Evolutionary conservation across 768 basidiomycete genomes (phyloP).

Genomic region (Russula sp.): DNA sequence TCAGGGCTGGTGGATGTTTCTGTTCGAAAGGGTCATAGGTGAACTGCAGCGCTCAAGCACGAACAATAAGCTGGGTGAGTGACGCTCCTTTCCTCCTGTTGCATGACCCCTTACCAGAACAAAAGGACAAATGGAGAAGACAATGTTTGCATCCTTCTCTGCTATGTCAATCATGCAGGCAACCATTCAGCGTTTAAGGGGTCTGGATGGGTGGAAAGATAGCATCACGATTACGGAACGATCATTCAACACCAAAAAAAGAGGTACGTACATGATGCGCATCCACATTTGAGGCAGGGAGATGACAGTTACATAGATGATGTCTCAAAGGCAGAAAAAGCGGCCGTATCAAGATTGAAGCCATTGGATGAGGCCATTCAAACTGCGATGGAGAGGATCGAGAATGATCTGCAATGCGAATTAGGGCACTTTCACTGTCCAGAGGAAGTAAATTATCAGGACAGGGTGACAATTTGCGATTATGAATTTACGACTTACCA

Average conservation of each 20-base stretch:
- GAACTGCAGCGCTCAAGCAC: no score
- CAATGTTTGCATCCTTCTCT: not conserved
- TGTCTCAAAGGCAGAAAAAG: not conserved
- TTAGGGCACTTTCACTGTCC: no score
- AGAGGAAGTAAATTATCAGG: no score
- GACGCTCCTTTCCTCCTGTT: no score
- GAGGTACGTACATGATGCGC: not conserved
- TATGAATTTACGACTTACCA: not conserved
- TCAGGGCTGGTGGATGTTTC: conserved; percentile 34
- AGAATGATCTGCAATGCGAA: no score
- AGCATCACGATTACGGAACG: not conserved
- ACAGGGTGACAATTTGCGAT: not conserved
- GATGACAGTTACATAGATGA: not conserved
- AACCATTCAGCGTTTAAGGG: not conserved
- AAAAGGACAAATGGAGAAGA: conserved; percentile 4
- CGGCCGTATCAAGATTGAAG: not conserved
- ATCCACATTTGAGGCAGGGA: no score
- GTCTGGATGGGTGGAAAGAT: no score
- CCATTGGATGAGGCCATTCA: not conserved
- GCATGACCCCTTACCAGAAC: not conserved
- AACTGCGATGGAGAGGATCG: no score
- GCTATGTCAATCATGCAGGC: not conserved
- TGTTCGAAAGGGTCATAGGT: conserved; percentile 17
- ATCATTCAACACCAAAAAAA: not conserved
- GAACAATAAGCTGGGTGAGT: no score